These are phyloP conservation scores for Sclerotinia glacialis DNA, from an alignment of 2,329 filamentous ascomycete genomes.

Conservation along the genomic window DNA sequence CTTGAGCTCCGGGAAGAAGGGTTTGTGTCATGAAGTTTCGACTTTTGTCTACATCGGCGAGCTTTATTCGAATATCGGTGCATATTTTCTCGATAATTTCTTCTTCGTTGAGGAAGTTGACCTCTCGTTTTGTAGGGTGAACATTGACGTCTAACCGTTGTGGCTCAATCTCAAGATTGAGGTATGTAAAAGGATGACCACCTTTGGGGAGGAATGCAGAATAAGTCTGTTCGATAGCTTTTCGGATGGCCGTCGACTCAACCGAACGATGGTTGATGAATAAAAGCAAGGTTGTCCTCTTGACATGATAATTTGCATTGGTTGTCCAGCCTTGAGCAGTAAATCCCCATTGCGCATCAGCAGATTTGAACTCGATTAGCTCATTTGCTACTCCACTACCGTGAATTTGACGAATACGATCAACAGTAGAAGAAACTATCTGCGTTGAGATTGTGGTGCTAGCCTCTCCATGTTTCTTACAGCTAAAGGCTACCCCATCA, in stretches of 20 bases:
- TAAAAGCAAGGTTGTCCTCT: constrained; percentile 79
- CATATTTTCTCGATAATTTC: constrained; percentile 89
- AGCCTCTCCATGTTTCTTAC: constrained; percentile 92
- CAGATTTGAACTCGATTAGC: constrained; percentile 69
- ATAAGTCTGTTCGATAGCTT: constrained; percentile 88
- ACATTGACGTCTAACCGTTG: constrained; percentile 94
- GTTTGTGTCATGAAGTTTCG: constrained; percentile 94
- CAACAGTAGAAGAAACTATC: constrained; percentile 66
- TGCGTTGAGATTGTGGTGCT: constrained; percentile 79
- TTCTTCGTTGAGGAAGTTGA: constrained; percentile 96
- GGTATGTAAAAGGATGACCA: constrained; percentile 89
- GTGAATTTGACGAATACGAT: constrained; percentile 88
- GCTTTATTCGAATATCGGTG: constrained; percentile 69
- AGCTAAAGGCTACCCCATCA: constrained; percentile 85
- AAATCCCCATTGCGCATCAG: constrained; percentile 80
- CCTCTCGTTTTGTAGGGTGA: constrained; percentile 93
- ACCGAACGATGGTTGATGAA: constrained; percentile 98
- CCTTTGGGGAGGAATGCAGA: constrained; percentile 84
- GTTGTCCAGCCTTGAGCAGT: constrained; percentile 76
- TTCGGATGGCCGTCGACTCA: constrained; percentile 83
- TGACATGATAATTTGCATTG: constrained; percentile 92
- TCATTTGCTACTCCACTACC: constrained; percentile 83
- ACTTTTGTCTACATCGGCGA: constrained; percentile 88
- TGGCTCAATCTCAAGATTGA: constrained; percentile 90
- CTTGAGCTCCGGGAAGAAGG: constrained; percentile 66